A percentile compares a stretch with the other conserved stretches of the same genome.
Conservation (phyloP, 163 green algal genomes). For the Smithsoniella earleae region DNA sequence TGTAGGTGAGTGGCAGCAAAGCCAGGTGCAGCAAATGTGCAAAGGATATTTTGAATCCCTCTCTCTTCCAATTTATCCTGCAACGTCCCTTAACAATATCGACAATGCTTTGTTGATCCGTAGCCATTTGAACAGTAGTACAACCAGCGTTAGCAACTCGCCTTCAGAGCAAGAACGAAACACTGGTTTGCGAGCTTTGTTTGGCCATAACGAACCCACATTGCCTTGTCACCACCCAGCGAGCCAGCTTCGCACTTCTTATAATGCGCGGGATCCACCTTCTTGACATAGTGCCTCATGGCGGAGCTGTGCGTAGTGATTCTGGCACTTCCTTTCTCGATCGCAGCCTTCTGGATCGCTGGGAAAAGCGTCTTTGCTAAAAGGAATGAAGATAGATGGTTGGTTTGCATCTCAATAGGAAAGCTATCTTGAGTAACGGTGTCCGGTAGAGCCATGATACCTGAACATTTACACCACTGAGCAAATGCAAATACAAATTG, state of each 20-base stretch:
- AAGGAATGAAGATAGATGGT: conserved; percentile 10
- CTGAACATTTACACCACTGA: background rate
- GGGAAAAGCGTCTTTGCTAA: background rate
- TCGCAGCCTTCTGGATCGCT: background rate
- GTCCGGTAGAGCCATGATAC: background rate
- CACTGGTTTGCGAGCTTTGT: background rate
- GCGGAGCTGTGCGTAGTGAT: background rate
- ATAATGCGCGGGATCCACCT: too few relatives aligned
- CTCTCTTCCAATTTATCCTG: background rate
- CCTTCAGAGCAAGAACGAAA: background rate
- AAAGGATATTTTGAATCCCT: background rate
- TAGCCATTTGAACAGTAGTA: too few relatives aligned
- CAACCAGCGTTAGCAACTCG: too few relatives aligned
- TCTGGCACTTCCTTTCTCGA: background rate
- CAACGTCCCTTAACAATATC: too few relatives aligned
- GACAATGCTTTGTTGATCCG: too few relatives aligned
- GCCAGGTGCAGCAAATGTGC: background rate
- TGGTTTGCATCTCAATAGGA: conserved; percentile 7
- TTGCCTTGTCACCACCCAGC: background rate
- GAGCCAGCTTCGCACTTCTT: too few relatives aligned
- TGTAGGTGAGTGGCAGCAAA: background rate
- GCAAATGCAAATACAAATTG: too few relatives aligned
- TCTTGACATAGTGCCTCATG: background rate
- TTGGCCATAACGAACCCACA: background rate
- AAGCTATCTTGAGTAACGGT: background rate